These are phyloP conservation scores for Cercospora zeina DNA, from an alignment of 2,329 filamentous ascomycete species.

Conservation along the genomic window DNA sequence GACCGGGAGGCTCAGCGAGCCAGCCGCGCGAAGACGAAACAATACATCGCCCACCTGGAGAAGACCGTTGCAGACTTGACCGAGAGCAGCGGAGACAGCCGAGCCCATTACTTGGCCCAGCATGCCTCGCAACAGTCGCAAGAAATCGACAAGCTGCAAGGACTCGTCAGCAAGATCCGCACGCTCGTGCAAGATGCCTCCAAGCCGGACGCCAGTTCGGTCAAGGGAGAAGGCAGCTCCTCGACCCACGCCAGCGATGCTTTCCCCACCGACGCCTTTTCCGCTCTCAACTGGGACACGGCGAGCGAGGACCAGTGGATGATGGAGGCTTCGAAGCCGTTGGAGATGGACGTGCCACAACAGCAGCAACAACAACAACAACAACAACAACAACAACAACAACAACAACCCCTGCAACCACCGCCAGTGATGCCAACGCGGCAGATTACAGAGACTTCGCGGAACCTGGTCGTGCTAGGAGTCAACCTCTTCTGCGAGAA, in stretches of 20 bases:
- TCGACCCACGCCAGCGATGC: slow-evolving; percentile 13
- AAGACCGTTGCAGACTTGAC: slow-evolving; percentile 31
- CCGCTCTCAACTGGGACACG: slow-evolving; percentile 18
- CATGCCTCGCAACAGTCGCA: slow-evolving; percentile 30
- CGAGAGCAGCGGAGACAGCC: slow-evolving; percentile 25
- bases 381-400: too few relatives aligned
- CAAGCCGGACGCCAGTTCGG: slow-evolving; percentile 21
- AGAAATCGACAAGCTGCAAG: slow-evolving; percentile 31
- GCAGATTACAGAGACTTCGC: slow-evolving; percentile 16
- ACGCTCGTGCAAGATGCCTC: slow-evolving; percentile 29
- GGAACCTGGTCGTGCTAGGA: slow-evolving; percentile 29
- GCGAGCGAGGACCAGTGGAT: slow-evolving; percentile 27
- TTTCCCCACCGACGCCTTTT: slow-evolving; percentile 10
- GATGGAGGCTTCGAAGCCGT: slow-evolving; percentile 15
- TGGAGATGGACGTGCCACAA: neutral
- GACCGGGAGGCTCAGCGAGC: slow-evolving; percentile 31
- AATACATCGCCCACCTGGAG: slow-evolving; percentile 31
- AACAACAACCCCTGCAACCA: neutral
- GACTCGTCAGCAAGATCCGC: slow-evolving; percentile 28
- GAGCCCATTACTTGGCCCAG: slow-evolving; percentile 29
- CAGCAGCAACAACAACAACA: too few relatives aligned
- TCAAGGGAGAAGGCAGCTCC: slow-evolving; percentile 22
- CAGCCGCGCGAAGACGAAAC: slow-evolving; percentile 31
- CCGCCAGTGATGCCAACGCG: neutral
- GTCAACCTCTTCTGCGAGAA: slow-evolving; percentile 26